Evolutionary conservation across 1,284 basidiomycete species (phyloP).

Genomic region (Heterobasidion annosum): DNA sequence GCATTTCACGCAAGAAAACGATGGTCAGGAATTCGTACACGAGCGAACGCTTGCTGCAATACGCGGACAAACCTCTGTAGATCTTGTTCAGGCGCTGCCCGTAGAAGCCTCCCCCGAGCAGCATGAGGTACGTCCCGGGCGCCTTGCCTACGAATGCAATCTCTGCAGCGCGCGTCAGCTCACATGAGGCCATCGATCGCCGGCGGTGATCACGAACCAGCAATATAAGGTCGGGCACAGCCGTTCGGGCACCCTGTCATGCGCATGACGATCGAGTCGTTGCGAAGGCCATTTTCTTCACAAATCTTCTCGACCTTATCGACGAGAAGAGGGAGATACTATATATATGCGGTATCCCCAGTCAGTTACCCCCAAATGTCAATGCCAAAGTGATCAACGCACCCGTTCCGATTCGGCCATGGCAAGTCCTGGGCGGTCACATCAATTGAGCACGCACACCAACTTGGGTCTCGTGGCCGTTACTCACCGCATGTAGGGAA

Average conservation of each 20-base stretch:
- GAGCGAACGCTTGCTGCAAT: neutral
- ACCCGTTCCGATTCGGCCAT: constrained; percentile 93
- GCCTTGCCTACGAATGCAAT: constrained; percentile 97
- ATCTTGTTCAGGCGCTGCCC: constrained; percentile 94
- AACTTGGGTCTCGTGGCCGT: too few relatives aligned
- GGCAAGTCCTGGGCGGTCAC: constrained; percentile 53
- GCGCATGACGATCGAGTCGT: constrained; percentile 94
- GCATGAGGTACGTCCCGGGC: constrained; percentile 89
- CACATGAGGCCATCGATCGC: neutral
- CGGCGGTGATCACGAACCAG: constrained; percentile 36
- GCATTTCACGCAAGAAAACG: constrained; percentile 11
- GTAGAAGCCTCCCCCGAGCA: constrained; percentile 91
- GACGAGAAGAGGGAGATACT: constrained; percentile 92
- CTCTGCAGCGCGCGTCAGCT: constrained; percentile 36
- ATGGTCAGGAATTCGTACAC: neutral
- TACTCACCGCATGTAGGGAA: constrained; percentile 88
- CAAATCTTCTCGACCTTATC: constrained; percentile 95
- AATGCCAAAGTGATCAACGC: constrained; percentile 15
- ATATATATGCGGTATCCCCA: constrained; percentile 7
- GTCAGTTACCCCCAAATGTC: constrained; percentile 1
- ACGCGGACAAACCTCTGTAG: constrained; percentile 52
- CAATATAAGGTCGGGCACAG: constrained; percentile 91
- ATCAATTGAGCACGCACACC: too few relatives aligned
- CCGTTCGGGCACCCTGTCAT: constrained; percentile 98
- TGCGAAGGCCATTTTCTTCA: constrained; percentile 86